Evolutionary conservation across 345 rosid genomes (phyloP), one percentile per base, ranked within the genome.

Genomic region (Iberis pinnata): DNA sequence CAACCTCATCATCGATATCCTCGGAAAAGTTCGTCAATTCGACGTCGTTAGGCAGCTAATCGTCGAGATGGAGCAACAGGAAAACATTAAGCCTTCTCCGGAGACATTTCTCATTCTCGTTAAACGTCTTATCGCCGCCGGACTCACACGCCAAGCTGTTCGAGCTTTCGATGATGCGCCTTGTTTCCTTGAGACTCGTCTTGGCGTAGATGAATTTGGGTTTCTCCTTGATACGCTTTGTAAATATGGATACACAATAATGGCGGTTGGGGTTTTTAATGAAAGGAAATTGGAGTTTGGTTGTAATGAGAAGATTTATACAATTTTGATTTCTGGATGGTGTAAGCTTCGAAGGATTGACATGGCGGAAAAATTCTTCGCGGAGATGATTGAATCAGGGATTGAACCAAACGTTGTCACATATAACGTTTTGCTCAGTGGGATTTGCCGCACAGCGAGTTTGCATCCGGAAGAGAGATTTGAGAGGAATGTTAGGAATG

Each of bases 91-190:
- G 0, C 82, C 88, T 29, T 78, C 70, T 31, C 19, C 79, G 0
- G 60, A 77, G 10, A 83, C 94, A 19, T 89, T 89, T 75, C 65
- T 74, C 13, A 71, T 86, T 41, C 69, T 89, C 20, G 47, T 84
- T 47, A 82, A 95, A n/a, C 65, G 97, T 18, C 29, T 82, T 20
- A 74, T 86, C 38, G 80, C 89, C 0, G 88, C 96, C 0, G 97
- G 97, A 2, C 76, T 84, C 27, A 84, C 97, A 0, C 95, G 95
- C 24, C 98, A 84, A 70, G 95, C 96, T 0, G 42, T 90, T 9
- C 85, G 95, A 3, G 80, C 87, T 1, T 87, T 75, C 60, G 89
- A 84, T 25, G 98, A 87, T 17, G 82, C 82, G 68, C 69, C 70
- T 0, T 73, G 72, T 33, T 90, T 87, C 17, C 49, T 77, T 5